Evolutionary conservation across 1,284 basidiomycete species (phyloP).

Genomic region (Apiotrichum veenhuisii): DNA sequence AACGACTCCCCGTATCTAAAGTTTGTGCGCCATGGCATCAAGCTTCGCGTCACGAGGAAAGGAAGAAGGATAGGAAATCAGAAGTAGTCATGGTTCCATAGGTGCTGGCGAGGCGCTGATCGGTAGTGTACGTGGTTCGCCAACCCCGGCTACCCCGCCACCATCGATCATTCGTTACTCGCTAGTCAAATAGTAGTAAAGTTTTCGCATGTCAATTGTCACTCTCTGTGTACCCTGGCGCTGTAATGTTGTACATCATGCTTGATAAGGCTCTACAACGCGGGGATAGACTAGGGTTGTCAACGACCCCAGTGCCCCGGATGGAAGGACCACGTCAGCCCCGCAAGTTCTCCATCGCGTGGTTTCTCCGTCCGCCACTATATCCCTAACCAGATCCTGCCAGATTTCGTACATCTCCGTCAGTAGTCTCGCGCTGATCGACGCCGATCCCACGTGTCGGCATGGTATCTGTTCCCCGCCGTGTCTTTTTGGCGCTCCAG

Average conservation of each 20-base stretch:
- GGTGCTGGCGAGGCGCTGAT: constrained; percentile 1
- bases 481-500: constrained; percentile 41
- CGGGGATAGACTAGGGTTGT: too few relatives aligned
- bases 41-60: too few relatives aligned
- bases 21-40: too few relatives aligned
- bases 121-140: not conserved
- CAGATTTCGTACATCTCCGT: not conserved
- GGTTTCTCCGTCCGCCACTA: not conserved
- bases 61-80: too few relatives aligned
- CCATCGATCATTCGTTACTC: too few relatives aligned
- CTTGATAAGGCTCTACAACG: not conserved
- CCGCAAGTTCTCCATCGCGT: too few relatives aligned
- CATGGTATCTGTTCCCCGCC: constrained; percentile 31
- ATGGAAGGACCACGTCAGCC: too few relatives aligned
- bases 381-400: not conserved
- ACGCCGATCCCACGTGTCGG: not conserved
- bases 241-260: not conserved
- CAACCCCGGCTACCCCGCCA: too few relatives aligned
- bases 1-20: too few relatives aligned
- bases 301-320: too few relatives aligned
- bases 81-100: not conserved
- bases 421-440: not conserved
- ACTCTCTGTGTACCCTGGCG: not conserved
- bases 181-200: too few relatives aligned
- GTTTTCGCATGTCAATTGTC: too few relatives aligned